phyloP scores from a whole-genome alignment of 2,329 filamentous ascomycete species.

The Didymella exigua region DNA sequence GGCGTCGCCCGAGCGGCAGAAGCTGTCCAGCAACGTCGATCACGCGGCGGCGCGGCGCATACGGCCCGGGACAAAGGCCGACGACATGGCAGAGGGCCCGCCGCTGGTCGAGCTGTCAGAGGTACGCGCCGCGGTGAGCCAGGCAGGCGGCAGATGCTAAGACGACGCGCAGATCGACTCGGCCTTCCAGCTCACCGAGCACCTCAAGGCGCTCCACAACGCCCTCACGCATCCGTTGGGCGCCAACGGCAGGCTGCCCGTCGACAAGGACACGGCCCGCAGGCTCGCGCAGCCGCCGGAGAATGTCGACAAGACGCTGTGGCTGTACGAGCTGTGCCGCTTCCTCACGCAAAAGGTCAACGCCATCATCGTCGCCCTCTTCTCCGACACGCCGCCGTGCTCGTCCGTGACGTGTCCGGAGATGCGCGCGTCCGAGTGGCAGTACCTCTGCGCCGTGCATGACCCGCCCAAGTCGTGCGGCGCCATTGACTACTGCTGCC shows the following conservation, averaged over 20 bases:
- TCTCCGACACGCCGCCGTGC: conserved; percentile 88
- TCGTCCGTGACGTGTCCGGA: conserved; percentile 89
- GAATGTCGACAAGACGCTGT: conserved; percentile 83
- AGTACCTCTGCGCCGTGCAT: conserved; percentile 97
- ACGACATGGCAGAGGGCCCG: conserved; percentile 90
- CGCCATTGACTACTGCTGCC: conserved; percentile 98
- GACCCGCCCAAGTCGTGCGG: conserved; percentile 96
- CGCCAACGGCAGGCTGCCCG: conserved; percentile 66
- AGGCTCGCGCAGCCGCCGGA: conserved; percentile 80
- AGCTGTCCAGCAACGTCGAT: conserved; percentile 62
- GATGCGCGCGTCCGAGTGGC: conserved; percentile 99
- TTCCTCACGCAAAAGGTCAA: conserved; percentile 96
- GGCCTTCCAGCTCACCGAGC: conserved; percentile 95
- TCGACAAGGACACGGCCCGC: conserved; percentile 75
- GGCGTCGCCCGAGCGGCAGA: conserved; percentile 64
- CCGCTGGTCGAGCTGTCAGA: conserved; percentile 84
- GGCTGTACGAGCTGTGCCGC: conserved; percentile 97
- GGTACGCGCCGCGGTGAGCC: conserved; percentile 57
- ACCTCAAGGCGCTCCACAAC: conserved; percentile 90
- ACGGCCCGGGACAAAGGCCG: conserved; percentile 87
- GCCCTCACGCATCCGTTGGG: conserved; percentile 70
- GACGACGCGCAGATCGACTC: conserved; percentile 76
- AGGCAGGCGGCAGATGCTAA: conserved; percentile 24
- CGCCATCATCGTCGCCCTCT: conserved; percentile 86
- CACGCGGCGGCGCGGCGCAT: conserved; percentile 82